phyloP scores from a whole-genome alignment of 1,284 basidiomycete species.

The Pseudozyma hubeiensis region DNA sequence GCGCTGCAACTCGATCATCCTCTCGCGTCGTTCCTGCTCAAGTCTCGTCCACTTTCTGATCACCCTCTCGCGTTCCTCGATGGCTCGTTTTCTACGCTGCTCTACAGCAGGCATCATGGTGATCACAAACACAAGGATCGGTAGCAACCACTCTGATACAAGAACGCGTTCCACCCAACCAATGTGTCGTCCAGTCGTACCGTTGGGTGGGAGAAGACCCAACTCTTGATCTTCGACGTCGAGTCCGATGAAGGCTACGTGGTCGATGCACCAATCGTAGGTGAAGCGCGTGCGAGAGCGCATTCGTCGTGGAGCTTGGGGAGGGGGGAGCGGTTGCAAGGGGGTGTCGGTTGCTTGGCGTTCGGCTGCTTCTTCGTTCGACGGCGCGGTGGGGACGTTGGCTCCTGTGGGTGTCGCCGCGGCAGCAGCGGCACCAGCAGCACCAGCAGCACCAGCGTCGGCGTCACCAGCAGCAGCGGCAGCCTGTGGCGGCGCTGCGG shows the following conservation, averaged over 20 bases:
- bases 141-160: constrained; percentile 24
- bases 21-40: constrained; percentile 25
- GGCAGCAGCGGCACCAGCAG: not conserved
- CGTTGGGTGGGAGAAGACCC: constrained; percentile 28
- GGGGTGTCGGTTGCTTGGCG: constrained; percentile 19
- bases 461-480: not conserved
- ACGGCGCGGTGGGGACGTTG: constrained; percentile 23
- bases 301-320: constrained; percentile 29
- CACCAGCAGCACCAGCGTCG: not conserved
- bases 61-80: constrained; percentile 48
- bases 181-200: not conserved
- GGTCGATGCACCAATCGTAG: constrained; percentile 46
- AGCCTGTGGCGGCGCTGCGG: not conserved
- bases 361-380: constrained; percentile 23
- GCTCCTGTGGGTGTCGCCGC: constrained; percentile 14
- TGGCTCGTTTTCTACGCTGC: constrained; percentile 41
- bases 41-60: constrained; percentile 37
- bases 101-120: constrained; percentile 57
- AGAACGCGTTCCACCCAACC: constrained; percentile 3
- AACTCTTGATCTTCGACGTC: constrained; percentile 50
- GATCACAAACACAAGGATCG: constrained; percentile 40
- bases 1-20: constrained; percentile 5
- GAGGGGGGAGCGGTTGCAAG: constrained; percentile 27
- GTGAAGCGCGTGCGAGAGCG: constrained; percentile 17
- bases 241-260: constrained; percentile 44